Evolutionary conservation across 257 asterid genomes (phyloP).

Genomic region (Ballota nigra): DNA sequence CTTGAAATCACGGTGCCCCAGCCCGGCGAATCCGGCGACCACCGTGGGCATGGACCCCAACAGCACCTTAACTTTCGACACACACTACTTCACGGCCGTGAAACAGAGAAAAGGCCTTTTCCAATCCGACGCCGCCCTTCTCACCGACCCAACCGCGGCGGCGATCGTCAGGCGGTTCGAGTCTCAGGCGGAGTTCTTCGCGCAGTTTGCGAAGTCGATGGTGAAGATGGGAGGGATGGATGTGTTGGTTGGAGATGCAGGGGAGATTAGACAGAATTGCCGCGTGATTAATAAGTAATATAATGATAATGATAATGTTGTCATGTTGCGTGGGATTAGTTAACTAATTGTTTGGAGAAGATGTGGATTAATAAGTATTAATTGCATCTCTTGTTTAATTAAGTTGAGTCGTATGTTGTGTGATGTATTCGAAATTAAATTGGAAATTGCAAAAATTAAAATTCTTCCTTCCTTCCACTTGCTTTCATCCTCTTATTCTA

Average conservation of each 20-base stretch:
- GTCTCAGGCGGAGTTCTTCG: constrained; percentile 17
- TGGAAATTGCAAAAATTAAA: too few relatives aligned
- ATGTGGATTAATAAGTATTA: neutral
- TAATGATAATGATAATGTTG: neutral
- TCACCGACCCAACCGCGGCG: constrained; percentile 28
- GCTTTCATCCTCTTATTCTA: too few relatives aligned
- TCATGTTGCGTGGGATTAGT: neutral
- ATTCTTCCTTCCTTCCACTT: too few relatives aligned
- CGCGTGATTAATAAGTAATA: constrained; percentile 34
- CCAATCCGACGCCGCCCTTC: constrained; percentile 53
- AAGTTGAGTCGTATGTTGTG: too few relatives aligned
- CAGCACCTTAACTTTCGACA: constrained; percentile 39
- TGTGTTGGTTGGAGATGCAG: constrained; percentile 39
- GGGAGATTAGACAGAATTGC: constrained; percentile 51
- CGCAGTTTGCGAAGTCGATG: constrained; percentile 43
- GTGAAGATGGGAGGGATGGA: constrained; percentile 51
- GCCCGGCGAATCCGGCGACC: constrained; percentile 30
- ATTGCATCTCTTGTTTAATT: neutral
- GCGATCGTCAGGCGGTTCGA: constrained; percentile 24
- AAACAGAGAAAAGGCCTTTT: constrained; percentile 39
- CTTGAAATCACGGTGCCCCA: constrained; percentile 31
- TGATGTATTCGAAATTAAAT: too few relatives aligned
- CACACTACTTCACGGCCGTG: constrained; percentile 36
- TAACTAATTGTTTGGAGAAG: too few relatives aligned
- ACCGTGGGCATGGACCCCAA: constrained; percentile 48